phyloP scores from a whole-genome alignment of 2,329 filamentous ascomycete species.

The Parasarocladium wereldwijsianum region DNA sequence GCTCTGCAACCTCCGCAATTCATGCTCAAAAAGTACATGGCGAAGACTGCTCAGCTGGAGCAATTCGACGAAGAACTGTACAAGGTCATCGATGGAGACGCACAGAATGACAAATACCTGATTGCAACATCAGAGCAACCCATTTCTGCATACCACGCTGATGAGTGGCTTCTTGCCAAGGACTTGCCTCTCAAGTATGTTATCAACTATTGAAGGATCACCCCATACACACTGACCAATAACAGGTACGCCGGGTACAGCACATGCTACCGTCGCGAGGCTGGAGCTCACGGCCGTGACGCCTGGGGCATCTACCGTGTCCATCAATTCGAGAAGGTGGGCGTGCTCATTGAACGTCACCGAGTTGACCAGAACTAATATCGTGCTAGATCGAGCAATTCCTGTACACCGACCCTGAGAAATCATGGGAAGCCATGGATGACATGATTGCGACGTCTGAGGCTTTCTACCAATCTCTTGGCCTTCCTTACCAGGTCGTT shows the following conservation, averaged over 20 bases:
- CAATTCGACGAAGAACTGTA: conserved; percentile 98
- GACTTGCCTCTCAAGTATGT: conserved; percentile 73
- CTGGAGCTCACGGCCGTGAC: conserved; percentile 71
- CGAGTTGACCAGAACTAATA: conserved; percentile 14
- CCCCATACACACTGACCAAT: not conserved
- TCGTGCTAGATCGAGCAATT: conserved; percentile 68
- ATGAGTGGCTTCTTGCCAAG: conserved; percentile 78
- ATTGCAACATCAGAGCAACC: conserved; percentile 86
- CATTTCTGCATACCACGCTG: conserved; percentile 79
- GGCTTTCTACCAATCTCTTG: conserved; percentile 86
- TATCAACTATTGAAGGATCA: not conserved
- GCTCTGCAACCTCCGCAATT: conserved; percentile 82
- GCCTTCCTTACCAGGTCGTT: conserved; percentile 81
- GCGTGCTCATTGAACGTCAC: conserved; percentile 1
- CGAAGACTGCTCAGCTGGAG: conserved; percentile 91
- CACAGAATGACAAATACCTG: conserved; percentile 71
- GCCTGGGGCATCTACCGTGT: conserved; percentile 98
- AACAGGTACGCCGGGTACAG: conserved; percentile 83
- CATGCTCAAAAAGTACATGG: conserved; percentile 93
- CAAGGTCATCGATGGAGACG: conserved; percentile 82
- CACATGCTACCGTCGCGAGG: conserved; percentile 92
- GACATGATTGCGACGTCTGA: conserved; percentile 84
- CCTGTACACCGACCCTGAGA: conserved; percentile 67
- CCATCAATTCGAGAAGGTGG: conserved; percentile 89
- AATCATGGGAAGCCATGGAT: conserved; percentile 88